A percentile compares a stretch with the other conserved stretches of the same genome.
These are phyloP conservation scores for Orychophragmus violaceus DNA, from an alignment of 345 rosid species.

Conservation along the genomic window DNA sequence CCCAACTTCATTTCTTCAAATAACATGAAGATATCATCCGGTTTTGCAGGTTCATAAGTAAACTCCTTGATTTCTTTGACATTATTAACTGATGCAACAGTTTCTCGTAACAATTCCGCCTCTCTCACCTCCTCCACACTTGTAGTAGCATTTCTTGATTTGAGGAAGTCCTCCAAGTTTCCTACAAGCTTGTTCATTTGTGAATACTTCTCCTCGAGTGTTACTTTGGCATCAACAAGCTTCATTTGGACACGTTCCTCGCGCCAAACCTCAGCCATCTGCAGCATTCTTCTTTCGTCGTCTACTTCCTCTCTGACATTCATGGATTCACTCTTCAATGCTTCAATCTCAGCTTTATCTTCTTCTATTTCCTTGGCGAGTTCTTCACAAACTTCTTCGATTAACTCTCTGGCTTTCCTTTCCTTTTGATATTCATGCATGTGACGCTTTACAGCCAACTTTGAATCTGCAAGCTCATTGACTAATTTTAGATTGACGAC, in stretches of 20 bases:
- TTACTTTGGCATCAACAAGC: constrained; percentile 71
- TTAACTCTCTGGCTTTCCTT: constrained; percentile 60
- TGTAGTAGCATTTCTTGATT: constrained; percentile 33
- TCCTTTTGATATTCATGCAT: constrained; percentile 75
- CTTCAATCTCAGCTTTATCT: constrained; percentile 72
- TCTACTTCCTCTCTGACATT: constrained; percentile 65
- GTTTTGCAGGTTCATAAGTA: constrained; percentile 52
- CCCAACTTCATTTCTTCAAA: constrained; percentile 55
- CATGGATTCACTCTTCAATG: constrained; percentile 54
- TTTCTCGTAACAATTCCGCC: constrained; percentile 40
- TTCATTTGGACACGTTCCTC: constrained; percentile 96
- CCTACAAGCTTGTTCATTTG: constrained; percentile 51
- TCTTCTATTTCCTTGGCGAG: constrained; percentile 77
- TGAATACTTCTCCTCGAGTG: constrained; percentile 40
- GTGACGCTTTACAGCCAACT: constrained; percentile 54
- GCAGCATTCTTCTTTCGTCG: constrained; percentile 85
- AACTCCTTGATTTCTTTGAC: constrained; percentile 54
- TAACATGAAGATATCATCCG: constrained; percentile 57
- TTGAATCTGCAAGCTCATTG: constrained; percentile 70
- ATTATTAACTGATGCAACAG: constrained; percentile 47
- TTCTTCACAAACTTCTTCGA: constrained; percentile 74
- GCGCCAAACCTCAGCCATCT: constrained; percentile 97
- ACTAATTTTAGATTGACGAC: constrained; percentile 62
- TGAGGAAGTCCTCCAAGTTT: constrained; percentile 50
- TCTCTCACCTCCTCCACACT: constrained; percentile 30